These are phyloP conservation scores for Boletus rubescentipes DNA, from an alignment of 768 basidiomycete genomes.

Conservation along the genomic window DNA sequence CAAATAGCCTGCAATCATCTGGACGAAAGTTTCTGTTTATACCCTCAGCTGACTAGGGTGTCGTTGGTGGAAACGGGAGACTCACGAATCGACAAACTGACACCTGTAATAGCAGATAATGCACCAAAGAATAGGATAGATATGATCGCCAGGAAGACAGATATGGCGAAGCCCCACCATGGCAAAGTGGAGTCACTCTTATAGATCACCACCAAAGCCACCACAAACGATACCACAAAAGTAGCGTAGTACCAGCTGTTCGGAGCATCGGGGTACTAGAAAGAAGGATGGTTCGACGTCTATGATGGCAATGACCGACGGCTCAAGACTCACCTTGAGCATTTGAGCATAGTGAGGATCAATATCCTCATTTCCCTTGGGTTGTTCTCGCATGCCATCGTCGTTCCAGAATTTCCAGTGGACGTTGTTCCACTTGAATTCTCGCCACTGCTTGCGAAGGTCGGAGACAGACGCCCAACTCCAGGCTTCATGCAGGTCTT, in stretches of 20 bases:
- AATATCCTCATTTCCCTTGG: conserved; percentile 38
- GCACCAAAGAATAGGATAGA: conserved; percentile 55
- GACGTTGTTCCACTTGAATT: conserved; percentile 29
- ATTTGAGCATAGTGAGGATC: conserved; percentile 62
- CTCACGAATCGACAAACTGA: conserved; percentile 16
- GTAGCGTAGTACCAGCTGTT: conserved; percentile 33
- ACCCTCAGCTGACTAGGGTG: background rate
- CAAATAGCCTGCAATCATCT: conserved; percentile 39
- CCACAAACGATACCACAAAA: conserved; percentile 37
- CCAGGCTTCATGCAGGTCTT: conserved; percentile 48
- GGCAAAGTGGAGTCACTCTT: conserved; percentile 53
- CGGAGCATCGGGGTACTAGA: conserved; percentile 34
- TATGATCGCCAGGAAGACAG: conserved; percentile 48
- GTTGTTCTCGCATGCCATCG: conserved; percentile 17
- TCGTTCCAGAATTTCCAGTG: conserved; percentile 39
- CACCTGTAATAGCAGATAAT: conserved; percentile 49
- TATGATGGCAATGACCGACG: conserved; percentile 15
- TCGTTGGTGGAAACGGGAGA: background rate
- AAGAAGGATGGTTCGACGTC: background rate
- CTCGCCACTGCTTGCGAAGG: conserved; percentile 25
- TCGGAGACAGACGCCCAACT: conserved; percentile 40
- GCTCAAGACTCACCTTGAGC: conserved; percentile 30
- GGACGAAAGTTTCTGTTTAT: conserved; percentile 26
- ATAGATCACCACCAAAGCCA: conserved; percentile 55
- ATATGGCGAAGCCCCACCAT: conserved; percentile 57